Base-by-base conservation (phyloP, 371 early-diverging fungal species). In the Mortierella sp. region DNA sequence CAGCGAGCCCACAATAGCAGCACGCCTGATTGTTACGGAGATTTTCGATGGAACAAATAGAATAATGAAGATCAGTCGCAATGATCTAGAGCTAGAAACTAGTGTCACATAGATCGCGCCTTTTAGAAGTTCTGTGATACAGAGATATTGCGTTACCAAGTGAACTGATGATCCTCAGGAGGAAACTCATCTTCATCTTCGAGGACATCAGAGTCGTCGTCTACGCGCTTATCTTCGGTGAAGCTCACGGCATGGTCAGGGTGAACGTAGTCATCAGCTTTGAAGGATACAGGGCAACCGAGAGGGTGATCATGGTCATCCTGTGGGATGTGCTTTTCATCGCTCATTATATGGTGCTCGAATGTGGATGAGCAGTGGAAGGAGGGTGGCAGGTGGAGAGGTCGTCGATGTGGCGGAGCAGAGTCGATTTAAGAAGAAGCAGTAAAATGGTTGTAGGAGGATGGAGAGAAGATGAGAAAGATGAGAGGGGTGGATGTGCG, bases 1-100 rank as follows among this genome's bases (percentile, higher is more conserved):
- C 0, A 92, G 53, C 23, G 86, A 85, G 4, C 92, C 92, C 21
- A 91, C 82, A 54, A 91, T 80, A 41, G 86, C 64, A 19, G 92
- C 82, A 43, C 92, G 86, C 86, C 86, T 75, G 19, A n/a, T n/a
- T n/a, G n/a, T n/a, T n/a, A n/a, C n/a, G n/a, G n/a, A n/a, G n/a
- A n/a, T n/a, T n/a, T n/a, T n/a, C n/a, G n/a, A n/a, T n/a, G n/a
- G n/a, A n/a, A n/a, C n/a, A n/a, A n/a, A n/a, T n/a, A n/a, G 32
- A 17, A 17, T 21, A 19, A 12, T n/a, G 23, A 15, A 52, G 8
- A 37, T 21, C 26, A 32, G 28, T n/a, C 23, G 15, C 19, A 54
- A 21, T 41, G 24, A 7, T 23, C 9, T 11, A 44, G 11, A 11
- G 50, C 15, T 15, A 26, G 19, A 30, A 39, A 28, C 17, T 2